Evolutionary conservation across 352 stramenopile genomes (phyloP).

Genomic region (Phytopythium chamaehyphon): DNA sequence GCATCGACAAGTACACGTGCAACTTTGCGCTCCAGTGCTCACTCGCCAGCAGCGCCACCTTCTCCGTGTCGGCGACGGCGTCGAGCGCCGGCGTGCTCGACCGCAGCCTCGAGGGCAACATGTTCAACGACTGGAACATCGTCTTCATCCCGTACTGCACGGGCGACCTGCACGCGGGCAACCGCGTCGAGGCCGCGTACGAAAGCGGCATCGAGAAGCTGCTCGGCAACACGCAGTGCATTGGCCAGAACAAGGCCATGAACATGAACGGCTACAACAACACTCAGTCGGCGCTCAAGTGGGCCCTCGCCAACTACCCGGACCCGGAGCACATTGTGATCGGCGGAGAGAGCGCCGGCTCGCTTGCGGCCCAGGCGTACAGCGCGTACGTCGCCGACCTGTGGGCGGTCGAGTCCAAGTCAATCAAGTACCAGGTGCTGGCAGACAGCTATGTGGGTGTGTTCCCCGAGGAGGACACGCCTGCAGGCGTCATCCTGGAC

Average conservation of each 20-base stretch:
- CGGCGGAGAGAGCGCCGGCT: slow-evolving; percentile 43
- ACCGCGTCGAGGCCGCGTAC: slow-evolving; percentile 12
- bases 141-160: slow-evolving; percentile 73
- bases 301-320: slow-evolving; percentile 55
- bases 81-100: slow-evolving; percentile 46
- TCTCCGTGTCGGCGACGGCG: slow-evolving; percentile 30
- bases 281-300: slow-evolving; percentile 50
- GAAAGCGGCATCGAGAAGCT: slow-evolving; percentile 29
- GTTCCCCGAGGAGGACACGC: slow-evolving; percentile 27
- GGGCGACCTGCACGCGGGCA: slow-evolving; percentile 60
- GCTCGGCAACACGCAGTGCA: slow-evolving; percentile 30
- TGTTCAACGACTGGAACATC: slow-evolving; percentile 72
- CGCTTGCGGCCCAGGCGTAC: slow-evolving; percentile 44
- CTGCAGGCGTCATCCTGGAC: slow-evolving; percentile 32
- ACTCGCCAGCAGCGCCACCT: slow-evolving; percentile 27
- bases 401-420: slow-evolving; percentile 45
- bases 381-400: slow-evolving; percentile 36
- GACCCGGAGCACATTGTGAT: slow-evolving; percentile 47
- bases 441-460: slow-evolving; percentile 57
- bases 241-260: slow-evolving; percentile 30
- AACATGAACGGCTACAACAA: slow-evolving; percentile 70
- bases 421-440: slow-evolving; percentile 35
- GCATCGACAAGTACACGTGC: slow-evolving; percentile 50
- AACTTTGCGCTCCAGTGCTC: slow-evolving; percentile 51
- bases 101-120: slow-evolving; percentile 37